These are phyloP conservation scores for Elsinoe necatrix DNA, from an alignment of 2,329 filamentous ascomycete species.

Conservation along the genomic window DNA sequence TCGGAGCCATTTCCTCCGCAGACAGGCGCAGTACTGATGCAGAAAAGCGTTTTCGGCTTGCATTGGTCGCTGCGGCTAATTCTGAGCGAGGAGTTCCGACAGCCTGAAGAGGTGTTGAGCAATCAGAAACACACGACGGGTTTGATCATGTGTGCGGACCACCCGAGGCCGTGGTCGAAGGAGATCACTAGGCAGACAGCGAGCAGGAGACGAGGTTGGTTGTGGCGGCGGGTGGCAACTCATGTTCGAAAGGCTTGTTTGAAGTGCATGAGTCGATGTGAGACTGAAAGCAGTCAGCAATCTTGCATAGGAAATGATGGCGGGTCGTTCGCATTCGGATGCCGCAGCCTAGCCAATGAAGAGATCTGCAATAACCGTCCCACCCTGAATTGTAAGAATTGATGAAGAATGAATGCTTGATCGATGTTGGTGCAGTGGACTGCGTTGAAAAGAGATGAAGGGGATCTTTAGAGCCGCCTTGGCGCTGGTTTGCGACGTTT, in stretches of 20 bases:
- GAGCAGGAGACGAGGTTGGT: not conserved
- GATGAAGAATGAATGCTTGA: not conserved
- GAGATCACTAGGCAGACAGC: not conserved
- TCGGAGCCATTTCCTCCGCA: not conserved
- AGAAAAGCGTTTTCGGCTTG: not conserved
- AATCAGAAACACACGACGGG: not conserved
- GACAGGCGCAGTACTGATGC: not conserved
- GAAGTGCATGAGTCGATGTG: not conserved
- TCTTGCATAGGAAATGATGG: not conserved
- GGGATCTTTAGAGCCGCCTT: not conserved
- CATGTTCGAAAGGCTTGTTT: slow-evolving; percentile 1
- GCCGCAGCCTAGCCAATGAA: not conserved
- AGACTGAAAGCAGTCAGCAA: not conserved
- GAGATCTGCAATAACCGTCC: not conserved
- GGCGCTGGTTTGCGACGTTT: slow-evolving; percentile 1
- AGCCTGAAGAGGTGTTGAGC: not conserved
- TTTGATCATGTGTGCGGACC: slow-evolving; percentile 3
- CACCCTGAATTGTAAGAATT: not conserved
- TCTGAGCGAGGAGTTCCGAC: not conserved
- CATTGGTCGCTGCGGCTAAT: not conserved
- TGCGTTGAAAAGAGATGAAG: slow-evolving; percentile 9
- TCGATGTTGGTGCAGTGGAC: not conserved
- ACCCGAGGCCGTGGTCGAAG: not conserved
- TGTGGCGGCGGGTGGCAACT: not conserved
- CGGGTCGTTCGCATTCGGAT: not conserved